phyloP scores from a whole-genome alignment of 352 stramenopile species.

The Phytophthora sansomeana region DNA sequence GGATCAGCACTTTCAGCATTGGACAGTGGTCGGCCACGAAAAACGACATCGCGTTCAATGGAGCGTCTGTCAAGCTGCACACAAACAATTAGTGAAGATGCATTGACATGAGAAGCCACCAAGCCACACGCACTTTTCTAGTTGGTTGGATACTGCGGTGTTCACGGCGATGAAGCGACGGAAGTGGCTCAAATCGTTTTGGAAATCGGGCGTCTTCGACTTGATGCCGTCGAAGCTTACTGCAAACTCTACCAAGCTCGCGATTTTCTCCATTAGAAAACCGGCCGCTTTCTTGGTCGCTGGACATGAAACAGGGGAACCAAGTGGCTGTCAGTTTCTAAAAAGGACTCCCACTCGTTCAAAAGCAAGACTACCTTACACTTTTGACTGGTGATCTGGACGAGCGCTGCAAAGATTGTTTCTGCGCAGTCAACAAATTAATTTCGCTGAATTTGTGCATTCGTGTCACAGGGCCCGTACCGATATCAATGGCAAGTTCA shows the following conservation, averaged over 20 bases:
- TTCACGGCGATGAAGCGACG: slow-evolving; percentile 55
- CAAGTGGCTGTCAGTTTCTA: slow-evolving; percentile 11
- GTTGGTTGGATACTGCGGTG: slow-evolving; percentile 45
- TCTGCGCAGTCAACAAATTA: slow-evolving; percentile 35
- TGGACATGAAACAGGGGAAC: slow-evolving; percentile 8
- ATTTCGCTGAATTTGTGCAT: not conserved
- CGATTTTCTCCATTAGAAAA: slow-evolving; percentile 60
- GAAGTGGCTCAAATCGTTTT: slow-evolving; percentile 76
- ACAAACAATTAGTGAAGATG: not conserved
- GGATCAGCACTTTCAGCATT: slow-evolving; percentile 64
- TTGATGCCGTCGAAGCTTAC: slow-evolving; percentile 68
- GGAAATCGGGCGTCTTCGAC: slow-evolving; percentile 55
- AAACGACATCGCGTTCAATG: slow-evolving; percentile 64
- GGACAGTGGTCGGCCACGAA: slow-evolving; percentile 68
- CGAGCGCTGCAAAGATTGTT: slow-evolving; percentile 49
- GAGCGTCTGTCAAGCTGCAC: slow-evolving; percentile 45
- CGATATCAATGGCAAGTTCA: slow-evolving; percentile 50
- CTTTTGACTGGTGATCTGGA: slow-evolving; percentile 64
- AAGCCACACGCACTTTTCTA: slow-evolving; percentile 44
- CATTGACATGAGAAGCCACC: not conserved
- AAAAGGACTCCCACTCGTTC: not conserved
- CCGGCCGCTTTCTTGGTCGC: slow-evolving; percentile 48
- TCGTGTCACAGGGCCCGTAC: slow-evolving; percentile 24
- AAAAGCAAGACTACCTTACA: slow-evolving; percentile 26
- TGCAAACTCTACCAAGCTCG: slow-evolving; percentile 60